Evolutionary conservation across 768 basidiomycete genomes (phyloP).

Genomic region (Sarcomyxa edulis): DNA sequence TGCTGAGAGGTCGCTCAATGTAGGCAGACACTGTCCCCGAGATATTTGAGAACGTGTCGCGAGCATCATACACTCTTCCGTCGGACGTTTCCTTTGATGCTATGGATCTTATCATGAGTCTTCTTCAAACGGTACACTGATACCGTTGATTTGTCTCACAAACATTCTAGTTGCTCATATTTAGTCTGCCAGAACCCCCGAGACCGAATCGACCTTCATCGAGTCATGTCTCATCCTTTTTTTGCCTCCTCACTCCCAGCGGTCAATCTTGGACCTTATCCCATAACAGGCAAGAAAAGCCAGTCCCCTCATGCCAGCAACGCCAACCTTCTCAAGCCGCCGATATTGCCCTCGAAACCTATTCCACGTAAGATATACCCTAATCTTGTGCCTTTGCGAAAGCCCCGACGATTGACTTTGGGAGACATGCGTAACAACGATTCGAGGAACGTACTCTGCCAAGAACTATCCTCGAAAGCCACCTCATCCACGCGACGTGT

Average conservation of each 20-base stretch:
- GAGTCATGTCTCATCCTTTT: constrained; percentile 24
- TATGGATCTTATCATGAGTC: constrained; percentile 20
- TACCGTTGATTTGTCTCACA: constrained; percentile 1
- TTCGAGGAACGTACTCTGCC: constrained; percentile 12
- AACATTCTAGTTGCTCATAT: constrained; percentile 11
- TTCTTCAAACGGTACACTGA: constrained; percentile 25
- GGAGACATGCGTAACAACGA: constrained; percentile 18
- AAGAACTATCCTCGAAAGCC: constrained; percentile 11
- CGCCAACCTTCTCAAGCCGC: constrained; percentile 1
- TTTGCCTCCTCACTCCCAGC: constrained; percentile 16
- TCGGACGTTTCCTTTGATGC: constrained; percentile 15
- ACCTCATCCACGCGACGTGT: constrained; percentile 16
- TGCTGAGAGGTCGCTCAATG: not conserved
- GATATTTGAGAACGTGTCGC: constrained; percentile 17
- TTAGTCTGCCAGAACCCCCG: constrained; percentile 18
- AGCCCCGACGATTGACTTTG: constrained; percentile 1
- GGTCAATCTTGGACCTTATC: constrained; percentile 6
- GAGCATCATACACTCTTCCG: constrained; percentile 18
- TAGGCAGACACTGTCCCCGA: constrained; percentile 16
- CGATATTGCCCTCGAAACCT: constrained; percentile 2
- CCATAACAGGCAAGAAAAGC: not conserved
- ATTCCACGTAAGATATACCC: constrained; percentile 4
- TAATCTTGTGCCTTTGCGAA: too few species aligned
- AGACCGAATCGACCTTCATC: constrained; percentile 20
- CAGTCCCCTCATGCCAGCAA: constrained; percentile 4